Percentiles rank a stretch among this genome's conserved stretches.
Evolutionary conservation across 805 yeast species (phyloP).

Genomic region (Yamadazyma akitaensis): DNA sequence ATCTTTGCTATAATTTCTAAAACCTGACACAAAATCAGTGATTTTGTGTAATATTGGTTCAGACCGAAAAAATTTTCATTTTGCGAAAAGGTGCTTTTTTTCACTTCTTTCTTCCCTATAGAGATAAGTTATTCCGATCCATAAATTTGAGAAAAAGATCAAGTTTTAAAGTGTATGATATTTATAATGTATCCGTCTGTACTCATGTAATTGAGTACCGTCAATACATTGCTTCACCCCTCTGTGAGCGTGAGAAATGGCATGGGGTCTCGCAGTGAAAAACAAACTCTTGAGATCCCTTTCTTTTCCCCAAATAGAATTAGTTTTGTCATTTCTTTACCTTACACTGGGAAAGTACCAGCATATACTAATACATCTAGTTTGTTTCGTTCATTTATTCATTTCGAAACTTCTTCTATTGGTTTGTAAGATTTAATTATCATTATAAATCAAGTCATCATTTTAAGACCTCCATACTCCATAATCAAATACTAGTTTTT

Average conservation of each 20-base stretch:
- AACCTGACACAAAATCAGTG: not conserved
- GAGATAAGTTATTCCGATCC: slow-evolving; percentile 5
- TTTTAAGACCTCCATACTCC: not conserved
- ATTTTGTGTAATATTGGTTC: slow-evolving; percentile 3
- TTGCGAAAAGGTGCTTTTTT: slow-evolving; percentile 5
- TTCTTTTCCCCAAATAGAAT: not conserved
- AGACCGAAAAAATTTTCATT: slow-evolving; percentile 6
- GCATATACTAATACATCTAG: slow-evolving; percentile 5
- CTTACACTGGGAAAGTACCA: not conserved
- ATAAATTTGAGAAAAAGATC: slow-evolving; percentile 4
- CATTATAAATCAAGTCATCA: slow-evolving; percentile 11
- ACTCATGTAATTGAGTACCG: not conserved
- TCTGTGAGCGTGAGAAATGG: slow-evolving; percentile 5
- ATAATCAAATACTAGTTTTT: slow-evolving; percentile 1
- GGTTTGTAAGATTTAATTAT: slow-evolving; percentile 18
- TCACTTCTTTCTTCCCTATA: slow-evolving; percentile 1
- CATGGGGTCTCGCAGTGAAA: not conserved
- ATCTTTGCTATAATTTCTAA: not conserved
- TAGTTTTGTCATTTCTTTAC: not conserved
- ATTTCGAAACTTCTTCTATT: slow-evolving; percentile 1
- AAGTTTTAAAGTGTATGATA: slow-evolving; percentile 6
- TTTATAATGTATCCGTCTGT: not conserved
- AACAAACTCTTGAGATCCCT: not conserved
- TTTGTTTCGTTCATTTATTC: slow-evolving; percentile 6
- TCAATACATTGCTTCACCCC: slow-evolving; percentile 1